Evolutionary conservation across 495 filamentous ascomycete genomes (phyloP), one percentile per base, ranked within the genome.

Genomic region (Penicillium egyptiacum): DNA sequence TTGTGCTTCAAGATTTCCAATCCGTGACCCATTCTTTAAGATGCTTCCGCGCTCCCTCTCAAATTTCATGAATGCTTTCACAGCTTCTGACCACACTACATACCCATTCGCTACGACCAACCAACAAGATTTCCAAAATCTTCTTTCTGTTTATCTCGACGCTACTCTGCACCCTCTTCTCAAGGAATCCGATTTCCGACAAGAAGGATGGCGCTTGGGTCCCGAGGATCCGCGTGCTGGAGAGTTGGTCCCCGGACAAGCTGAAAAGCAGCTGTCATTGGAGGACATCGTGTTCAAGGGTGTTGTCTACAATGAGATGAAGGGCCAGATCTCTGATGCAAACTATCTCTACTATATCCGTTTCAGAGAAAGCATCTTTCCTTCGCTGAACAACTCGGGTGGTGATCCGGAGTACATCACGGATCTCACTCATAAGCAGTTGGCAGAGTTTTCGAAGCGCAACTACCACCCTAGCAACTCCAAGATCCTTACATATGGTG

Each of bases 301-400:
- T 22, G 94, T 98, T 11, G 94, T 98, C 22, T 98, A 98, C 73
- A 98, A 98, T 66, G 94, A 98, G 75, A 98, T 98, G 94, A 98
- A 98, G 73, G 94, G 94, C 0, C 91, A 96, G 67, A 96, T 98
- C 84, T 98, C 94, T 8, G 94, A 98, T 71, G 90, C 94, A 14
- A 90, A 90, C 64, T 98, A 98, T 70, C 80, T 98, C 3, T 98
- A 88, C 75, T 97, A 96, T 62, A 94, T 96, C 57, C 79, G 85
- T 50, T 98, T 95, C 67, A 90, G 94, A 67, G 91, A 98, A 59
- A 91, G 93, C 71, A 90, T 98, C 20, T 91, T 94, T 66, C 94
- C 94, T 0, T 83, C 86, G 14, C 87, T 98, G 60, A 88, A 98
- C 72, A 96, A 98, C 75, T 96, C 92, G 4, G 94, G 95, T 25